Evolutionary conservation across 1,284 basidiomycete genomes (phyloP).

Genomic region (Porogramme epimiltina): DNA sequence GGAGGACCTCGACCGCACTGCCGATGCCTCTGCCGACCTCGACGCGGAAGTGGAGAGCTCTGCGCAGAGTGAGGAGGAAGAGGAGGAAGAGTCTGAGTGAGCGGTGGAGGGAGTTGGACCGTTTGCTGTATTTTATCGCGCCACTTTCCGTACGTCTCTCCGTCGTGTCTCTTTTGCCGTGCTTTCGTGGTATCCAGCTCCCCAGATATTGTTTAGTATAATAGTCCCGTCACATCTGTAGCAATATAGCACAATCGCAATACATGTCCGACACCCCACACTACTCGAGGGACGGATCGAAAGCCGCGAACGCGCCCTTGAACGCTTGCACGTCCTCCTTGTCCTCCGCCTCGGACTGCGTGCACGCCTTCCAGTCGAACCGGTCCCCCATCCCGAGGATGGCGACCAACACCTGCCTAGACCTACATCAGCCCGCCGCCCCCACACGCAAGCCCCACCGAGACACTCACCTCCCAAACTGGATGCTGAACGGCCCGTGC

Average conservation of each 20-base stretch:
- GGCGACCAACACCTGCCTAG: conserved; percentile 77
- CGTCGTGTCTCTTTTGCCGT: neutral
- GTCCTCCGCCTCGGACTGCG: conserved; percentile 80
- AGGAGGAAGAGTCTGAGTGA: conserved; percentile 16
- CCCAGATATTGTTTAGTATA: neutral
- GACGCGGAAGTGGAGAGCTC: conserved; percentile 28
- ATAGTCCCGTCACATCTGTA: neutral
- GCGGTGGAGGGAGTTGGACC: neutral
- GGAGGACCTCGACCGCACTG: conserved; percentile 70
- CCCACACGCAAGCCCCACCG: conserved; percentile 7
- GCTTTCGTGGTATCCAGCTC: neutral
- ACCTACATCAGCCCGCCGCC: neutral
- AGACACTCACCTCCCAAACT: conserved; percentile 83
- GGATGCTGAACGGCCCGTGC: conserved; percentile 80
- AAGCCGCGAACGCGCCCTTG: conserved; percentile 78
- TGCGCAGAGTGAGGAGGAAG: conserved; percentile 17
- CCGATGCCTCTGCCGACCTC: conserved; percentile 39
- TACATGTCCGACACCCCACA: neutral
- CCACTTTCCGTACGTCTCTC: neutral
- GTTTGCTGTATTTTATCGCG: neutral
- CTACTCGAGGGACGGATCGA: conserved; percentile 53
- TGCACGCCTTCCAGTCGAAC: conserved; percentile 89
- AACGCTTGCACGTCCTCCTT: conserved; percentile 79
- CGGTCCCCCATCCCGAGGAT: conserved; percentile 76
- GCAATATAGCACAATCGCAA: neutral